Percentiles rank a stretch among this genome's conserved stretches.
phyloP scores from a whole-genome alignment of 2,329 filamentous ascomycete species.

The Fonsecaea monophora region DNA sequence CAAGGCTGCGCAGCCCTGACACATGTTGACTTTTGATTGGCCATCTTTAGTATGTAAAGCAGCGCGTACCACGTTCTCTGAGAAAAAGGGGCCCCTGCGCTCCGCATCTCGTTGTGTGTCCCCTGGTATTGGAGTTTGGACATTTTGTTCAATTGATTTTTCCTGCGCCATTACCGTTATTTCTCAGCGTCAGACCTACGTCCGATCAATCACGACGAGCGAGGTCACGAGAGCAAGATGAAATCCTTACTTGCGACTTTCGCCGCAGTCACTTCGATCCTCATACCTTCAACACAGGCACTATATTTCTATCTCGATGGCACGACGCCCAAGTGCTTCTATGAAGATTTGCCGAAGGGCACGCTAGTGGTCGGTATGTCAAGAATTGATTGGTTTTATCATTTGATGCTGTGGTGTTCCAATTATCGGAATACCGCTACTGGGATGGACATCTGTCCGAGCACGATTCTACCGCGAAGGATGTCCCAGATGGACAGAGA shows the following conservation, averaged over 20 bases:
- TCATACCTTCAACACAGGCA: conserved; percentile 72
- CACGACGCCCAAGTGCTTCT: conserved; percentile 89
- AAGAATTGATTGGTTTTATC: background rate
- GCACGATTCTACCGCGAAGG: background rate
- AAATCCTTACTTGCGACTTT: conserved; percentile 29
- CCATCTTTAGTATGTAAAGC: background rate
- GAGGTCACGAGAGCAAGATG: conserved; percentile 25
- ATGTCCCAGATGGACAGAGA: background rate
- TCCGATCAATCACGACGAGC: background rate
- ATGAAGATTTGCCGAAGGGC: conserved; percentile 96
- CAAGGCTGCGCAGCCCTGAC: background rate
- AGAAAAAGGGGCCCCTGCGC: conserved; percentile 5
- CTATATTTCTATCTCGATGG: conserved; percentile 97
- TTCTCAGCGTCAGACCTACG: background rate
- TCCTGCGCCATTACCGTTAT: conserved; percentile 4
- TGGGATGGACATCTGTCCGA: background rate
- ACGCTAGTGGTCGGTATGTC: conserved; percentile 84
- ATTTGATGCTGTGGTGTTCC: background rate
- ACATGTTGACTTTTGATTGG: conserved; percentile 1
- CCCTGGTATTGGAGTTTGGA: conserved; percentile 7
- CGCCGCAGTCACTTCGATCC: conserved; percentile 29
- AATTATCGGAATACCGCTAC: background rate
- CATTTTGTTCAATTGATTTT: conserved; percentile 23
- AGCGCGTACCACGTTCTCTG: background rate
- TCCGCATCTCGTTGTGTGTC: background rate